These are phyloP conservation scores for Fomitopsis palustris DNA, from an alignment of 1,284 basidiomycete species.

Conservation along the genomic window DNA sequence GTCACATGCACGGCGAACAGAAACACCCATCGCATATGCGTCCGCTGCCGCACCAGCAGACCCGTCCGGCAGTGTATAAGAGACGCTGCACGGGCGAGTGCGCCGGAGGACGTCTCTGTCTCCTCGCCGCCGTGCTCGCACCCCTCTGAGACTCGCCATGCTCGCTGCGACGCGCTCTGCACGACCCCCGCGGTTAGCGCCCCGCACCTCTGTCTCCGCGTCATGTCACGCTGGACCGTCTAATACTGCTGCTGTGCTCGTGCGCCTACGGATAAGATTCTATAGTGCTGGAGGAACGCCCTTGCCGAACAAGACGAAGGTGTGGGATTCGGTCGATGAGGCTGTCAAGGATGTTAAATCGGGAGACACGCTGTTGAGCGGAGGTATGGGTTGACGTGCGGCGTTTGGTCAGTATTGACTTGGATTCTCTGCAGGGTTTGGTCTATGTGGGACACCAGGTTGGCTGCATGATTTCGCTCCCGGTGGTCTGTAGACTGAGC, in stretches of 20 bases:
- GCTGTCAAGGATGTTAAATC: slow-evolving; percentile 54
- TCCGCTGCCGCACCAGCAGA: background rate
- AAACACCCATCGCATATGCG: slow-evolving; percentile 2
- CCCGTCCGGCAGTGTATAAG: background rate
- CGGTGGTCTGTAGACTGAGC: background rate
- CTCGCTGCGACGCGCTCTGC: slow-evolving; percentile 3
- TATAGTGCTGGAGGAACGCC: slow-evolving; percentile 26
- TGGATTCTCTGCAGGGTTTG: slow-evolving; percentile 60
- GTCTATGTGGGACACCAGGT: slow-evolving; percentile 76
- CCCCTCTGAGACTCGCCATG: background rate
- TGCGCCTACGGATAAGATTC: slow-evolving; percentile 6
- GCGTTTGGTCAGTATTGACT: background rate
- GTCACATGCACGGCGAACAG: slow-evolving; percentile 8
- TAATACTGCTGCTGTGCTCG: slow-evolving; percentile 1
- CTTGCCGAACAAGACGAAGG: slow-evolving; percentile 41
- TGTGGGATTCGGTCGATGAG: slow-evolving; percentile 51
- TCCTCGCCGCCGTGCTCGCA: background rate
- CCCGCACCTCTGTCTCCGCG: background rate
- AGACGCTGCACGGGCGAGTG: background rate
- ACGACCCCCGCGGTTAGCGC: background rate
- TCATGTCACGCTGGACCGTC: background rate
- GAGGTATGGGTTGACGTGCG: slow-evolving; percentile 45
- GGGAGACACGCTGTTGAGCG: slow-evolving; percentile 73
- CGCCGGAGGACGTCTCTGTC: background rate
- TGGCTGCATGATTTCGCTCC: background rate